Evolutionary conservation across 2,329 filamentous ascomycete genomes (phyloP).

Genomic region (Fusarium mundagurra): DNA sequence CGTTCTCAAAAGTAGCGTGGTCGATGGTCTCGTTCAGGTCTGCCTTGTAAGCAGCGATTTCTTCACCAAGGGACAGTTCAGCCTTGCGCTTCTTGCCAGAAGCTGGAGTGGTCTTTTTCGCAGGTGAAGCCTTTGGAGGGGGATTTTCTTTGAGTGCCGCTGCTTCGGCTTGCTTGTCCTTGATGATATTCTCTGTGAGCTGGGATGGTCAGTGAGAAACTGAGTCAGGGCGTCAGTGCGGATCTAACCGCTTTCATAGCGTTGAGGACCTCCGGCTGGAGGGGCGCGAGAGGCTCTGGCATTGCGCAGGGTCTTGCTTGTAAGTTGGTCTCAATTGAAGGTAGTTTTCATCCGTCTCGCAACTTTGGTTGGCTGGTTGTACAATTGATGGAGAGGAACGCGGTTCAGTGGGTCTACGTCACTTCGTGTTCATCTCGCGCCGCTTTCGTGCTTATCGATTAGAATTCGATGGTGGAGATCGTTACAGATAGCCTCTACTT

Average conservation of each 20-base stretch:
- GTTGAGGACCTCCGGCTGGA: neutral
- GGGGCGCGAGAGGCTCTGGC: neutral
- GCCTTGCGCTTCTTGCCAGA: slow-evolving; percentile 5
- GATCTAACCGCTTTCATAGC: neutral
- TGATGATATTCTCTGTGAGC: neutral
- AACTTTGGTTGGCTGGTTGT: neutral
- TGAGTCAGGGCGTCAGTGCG: too few species aligned
- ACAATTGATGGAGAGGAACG: neutral
- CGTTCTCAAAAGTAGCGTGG: neutral
- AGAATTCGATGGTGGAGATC: neutral
- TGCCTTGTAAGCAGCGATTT: slow-evolving; percentile 1
- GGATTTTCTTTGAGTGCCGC: neutral
- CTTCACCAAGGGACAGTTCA: neutral
- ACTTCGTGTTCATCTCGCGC: neutral
- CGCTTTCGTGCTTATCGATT: neutral
- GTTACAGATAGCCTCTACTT: neutral
- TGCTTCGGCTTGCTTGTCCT: neutral
- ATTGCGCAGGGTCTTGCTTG: neutral
- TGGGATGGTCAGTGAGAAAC: neutral
- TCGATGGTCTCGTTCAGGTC: neutral
- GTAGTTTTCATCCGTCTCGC: neutral
- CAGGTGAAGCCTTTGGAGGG: rapidly evolving
- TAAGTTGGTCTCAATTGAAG: neutral
- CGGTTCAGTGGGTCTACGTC: neutral
- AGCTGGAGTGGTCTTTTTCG: neutral